phyloP scores from a whole-genome alignment of 73 alveolate species.

The Uronychia setigera region DNA sequence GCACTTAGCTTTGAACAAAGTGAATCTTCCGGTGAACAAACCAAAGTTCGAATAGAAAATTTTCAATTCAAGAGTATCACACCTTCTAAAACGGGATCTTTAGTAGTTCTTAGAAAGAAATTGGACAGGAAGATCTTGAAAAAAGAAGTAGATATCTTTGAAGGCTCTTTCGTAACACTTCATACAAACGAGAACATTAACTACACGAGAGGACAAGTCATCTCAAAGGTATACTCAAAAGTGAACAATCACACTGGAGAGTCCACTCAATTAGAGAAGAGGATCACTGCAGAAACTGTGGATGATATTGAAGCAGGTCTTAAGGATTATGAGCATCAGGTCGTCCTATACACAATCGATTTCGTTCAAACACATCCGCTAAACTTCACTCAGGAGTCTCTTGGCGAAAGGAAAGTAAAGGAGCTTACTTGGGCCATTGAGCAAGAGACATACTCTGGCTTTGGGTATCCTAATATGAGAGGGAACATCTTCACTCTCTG shows the following conservation, averaged over 20 bases:
- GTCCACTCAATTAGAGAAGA: not conserved
- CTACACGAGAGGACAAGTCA: slow-evolving; percentile 22
- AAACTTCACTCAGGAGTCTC: slow-evolving; percentile 8
- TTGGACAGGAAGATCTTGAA: not conserved
- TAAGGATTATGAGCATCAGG: too few relatives aligned
- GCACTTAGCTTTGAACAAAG: slow-evolving; percentile 29
- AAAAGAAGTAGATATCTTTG: slow-evolving; percentile 2
- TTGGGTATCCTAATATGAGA: slow-evolving; percentile 19
- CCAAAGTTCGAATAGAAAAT: not conserved
- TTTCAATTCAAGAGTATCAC: not conserved
- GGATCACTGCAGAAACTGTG: not conserved
- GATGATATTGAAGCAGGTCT: too few relatives aligned
- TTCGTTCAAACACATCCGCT: not conserved
- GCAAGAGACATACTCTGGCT: slow-evolving; percentile 23
- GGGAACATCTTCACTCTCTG: slow-evolving; percentile 5
- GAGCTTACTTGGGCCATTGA: slow-evolving; percentile 23
- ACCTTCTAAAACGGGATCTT: not conserved
- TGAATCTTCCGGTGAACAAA: not conserved
- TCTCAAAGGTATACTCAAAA: not conserved
- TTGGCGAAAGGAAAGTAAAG: slow-evolving; percentile 8
- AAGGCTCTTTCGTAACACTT: slow-evolving; percentile 16
- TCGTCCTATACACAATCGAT: not conserved
- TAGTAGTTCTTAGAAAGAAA: slow-evolving; percentile 11
- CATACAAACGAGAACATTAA: slow-evolving; percentile 15
- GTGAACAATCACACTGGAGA: not conserved